Evolutionary conservation across 768 basidiomycete species (phyloP), one percentile per base, ranked within the genome.

Genomic region (Mrakia frigida): DNA sequence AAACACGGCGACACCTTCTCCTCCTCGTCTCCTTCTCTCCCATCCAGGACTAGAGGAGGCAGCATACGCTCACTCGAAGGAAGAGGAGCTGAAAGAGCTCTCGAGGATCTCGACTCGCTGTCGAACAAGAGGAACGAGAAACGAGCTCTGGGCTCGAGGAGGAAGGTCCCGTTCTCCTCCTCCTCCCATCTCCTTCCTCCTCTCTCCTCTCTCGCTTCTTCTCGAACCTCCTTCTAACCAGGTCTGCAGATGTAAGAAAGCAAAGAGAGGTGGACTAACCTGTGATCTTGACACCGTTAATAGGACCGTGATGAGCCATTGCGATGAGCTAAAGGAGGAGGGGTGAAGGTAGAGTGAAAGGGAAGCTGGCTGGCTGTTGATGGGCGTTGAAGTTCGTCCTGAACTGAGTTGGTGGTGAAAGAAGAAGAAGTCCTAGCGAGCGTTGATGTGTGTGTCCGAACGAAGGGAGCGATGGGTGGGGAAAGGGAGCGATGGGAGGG

Each of bases 231-330:
- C 53, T 73, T 37, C 43, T 25, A 70, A 28, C 43, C 33, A 28
- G 43, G 1, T 14, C 35, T 28, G 31, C n/a, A 53, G 43, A 68
- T n/a, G n/a, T n/a, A 46, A 74, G 56, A 71, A 75, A 68, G 35
- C 73, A 63, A 69, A 76, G 79, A 74, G 75, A 74, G 78, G n/a
- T n/a, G n/a, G 67, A 90, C 91, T 85, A 83, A 92, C 91, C 88
- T 83, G 90, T 91, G 82, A 92, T 88, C 87, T 91, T 92, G 85
- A 92, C 90, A 81, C 91, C 91, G 84, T 92, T 92, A 85, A 92
- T 91, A 83, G 91, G 91, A 81, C 87, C 90, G 85, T 82, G 78
- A 28, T 39, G 60, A 46, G 70, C 71, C 76, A 77, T 77, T 33
- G 53, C 6, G 65, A 41, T 9, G 13, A 37, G 39, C 21, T 9